These are phyloP conservation scores for Purshia tridentata DNA, from an alignment of 306 rosid species.

Conservation along the genomic window DNA sequence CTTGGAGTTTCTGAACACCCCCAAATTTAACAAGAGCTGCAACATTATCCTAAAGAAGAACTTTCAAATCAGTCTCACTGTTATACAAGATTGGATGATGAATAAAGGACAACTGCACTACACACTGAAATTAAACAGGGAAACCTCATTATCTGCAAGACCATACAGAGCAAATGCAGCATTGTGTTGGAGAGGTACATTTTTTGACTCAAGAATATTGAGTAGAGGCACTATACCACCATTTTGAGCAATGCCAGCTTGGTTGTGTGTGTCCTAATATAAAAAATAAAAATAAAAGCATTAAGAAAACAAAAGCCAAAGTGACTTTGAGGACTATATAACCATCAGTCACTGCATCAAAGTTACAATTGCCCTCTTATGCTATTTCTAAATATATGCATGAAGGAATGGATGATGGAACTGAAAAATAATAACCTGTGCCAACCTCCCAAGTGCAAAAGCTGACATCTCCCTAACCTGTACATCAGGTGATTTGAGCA, in stretches of 20 bases:
- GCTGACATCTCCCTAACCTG: constrained; percentile 40
- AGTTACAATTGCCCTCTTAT: not conserved
- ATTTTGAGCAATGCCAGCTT: constrained; percentile 80
- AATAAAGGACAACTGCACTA: not conserved
- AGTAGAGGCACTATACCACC: constrained; percentile 74
- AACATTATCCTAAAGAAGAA: constrained; percentile 62
- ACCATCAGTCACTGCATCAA: not conserved
- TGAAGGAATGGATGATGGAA: not conserved
- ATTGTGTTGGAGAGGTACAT: constrained; percentile 51
- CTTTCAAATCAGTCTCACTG: constrained; percentile 3
- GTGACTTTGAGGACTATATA: not conserved
- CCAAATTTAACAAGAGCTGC: constrained; percentile 68
- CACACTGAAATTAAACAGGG: not conserved
- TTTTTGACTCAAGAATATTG: constrained; percentile 50
- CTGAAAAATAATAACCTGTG: constrained; percentile 26
- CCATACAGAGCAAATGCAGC: constrained; percentile 66
- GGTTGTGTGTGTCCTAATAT: constrained; percentile 69
- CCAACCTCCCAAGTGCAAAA: constrained; percentile 42
- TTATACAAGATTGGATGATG: not conserved
- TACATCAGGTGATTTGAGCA: constrained; percentile 36
- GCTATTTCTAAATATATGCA: not conserved
- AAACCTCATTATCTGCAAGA: constrained; percentile 86
- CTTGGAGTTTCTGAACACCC: constrained; percentile 69
- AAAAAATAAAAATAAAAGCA: not conserved
- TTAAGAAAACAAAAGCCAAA: not conserved